phyloP scores from a whole-genome alignment of 441 rosid genomes.

The Erodium texanum region DNA sequence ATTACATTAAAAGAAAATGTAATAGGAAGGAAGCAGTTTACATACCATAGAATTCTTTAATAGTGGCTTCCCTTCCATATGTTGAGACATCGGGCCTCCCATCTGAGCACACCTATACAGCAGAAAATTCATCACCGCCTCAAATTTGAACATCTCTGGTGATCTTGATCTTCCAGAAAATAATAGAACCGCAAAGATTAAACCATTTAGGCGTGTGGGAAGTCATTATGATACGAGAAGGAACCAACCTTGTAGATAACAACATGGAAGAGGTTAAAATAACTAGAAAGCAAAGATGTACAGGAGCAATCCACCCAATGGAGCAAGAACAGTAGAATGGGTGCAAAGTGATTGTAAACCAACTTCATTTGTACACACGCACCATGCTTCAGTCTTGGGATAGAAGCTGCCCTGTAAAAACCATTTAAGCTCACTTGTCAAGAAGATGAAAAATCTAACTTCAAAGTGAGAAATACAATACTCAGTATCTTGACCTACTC shows the following conservation, averaged over 20 bases:
- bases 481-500: not conserved
- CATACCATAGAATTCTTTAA: conserved; percentile 35
- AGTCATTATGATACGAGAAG: not conserved
- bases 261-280: conserved; percentile 39
- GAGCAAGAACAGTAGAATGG: conserved; percentile 35
- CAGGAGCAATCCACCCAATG: conserved; percentile 52
- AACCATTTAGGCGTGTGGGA: not conserved
- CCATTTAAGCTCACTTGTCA: not conserved
- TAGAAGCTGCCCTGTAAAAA: conserved; percentile 40
- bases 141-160: not conserved
- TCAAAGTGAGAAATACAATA: not conserved
- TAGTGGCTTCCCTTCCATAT: conserved; percentile 31
- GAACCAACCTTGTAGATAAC: conserved; percentile 39
- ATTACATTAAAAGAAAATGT: not conserved
- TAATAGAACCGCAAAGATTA: not conserved
- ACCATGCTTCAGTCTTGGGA: conserved; percentile 34
- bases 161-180: not conserved
- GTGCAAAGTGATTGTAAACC: conserved; percentile 38
- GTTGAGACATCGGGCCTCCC: conserved; percentile 33
- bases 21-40: conserved; percentile 1
- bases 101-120: conserved; percentile 37
- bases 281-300: conserved; percentile 33
- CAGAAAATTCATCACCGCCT: not conserved
- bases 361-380: conserved; percentile 41
- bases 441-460: not conserved